Evolutionary conservation across 2,329 filamentous ascomycete genomes (phyloP).

Genomic region (Aspergillus carbonarius): DNA sequence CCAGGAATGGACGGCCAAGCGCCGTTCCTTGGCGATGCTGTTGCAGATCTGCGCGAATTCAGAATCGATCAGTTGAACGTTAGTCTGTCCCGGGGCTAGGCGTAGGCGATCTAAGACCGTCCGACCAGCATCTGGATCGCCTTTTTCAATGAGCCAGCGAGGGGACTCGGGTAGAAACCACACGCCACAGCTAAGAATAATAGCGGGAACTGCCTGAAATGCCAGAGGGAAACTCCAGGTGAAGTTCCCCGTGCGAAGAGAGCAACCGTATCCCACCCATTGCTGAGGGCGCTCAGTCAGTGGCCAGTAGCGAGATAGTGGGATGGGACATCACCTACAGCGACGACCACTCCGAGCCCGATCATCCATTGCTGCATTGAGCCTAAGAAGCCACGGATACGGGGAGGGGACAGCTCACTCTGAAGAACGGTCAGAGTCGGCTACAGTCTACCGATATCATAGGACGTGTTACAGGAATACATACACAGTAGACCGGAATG

Average conservation of each 20-base stretch:
- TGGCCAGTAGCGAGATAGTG: not conserved
- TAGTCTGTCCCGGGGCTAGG: slow-evolving; percentile 20
- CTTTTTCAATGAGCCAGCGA: slow-evolving; percentile 41
- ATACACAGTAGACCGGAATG: slow-evolving; percentile 49
- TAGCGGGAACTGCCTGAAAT: slow-evolving; percentile 41
- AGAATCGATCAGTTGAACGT: slow-evolving; percentile 37
- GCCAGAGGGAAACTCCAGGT: slow-evolving; percentile 38
- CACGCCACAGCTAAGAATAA: slow-evolving; percentile 37
- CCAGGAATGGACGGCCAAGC: slow-evolving; percentile 39
- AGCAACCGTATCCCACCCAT: slow-evolving; percentile 52
- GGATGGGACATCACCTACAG: slow-evolving; percentile 24
- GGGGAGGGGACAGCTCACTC: slow-evolving; percentile 42
- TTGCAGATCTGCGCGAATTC: slow-evolving; percentile 45
- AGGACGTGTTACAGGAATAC: slow-evolving; percentile 6
- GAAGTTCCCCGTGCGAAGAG: slow-evolving; percentile 32
- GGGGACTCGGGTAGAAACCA: slow-evolving; percentile 37
- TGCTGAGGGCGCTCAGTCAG: slow-evolving; percentile 32
- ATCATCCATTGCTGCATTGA: slow-evolving; percentile 50
- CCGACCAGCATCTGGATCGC: slow-evolving; percentile 32
- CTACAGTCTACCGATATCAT: too few species aligned
- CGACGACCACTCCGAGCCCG: slow-evolving; percentile 44
- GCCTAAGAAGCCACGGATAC: slow-evolving; percentile 41
- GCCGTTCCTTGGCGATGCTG: slow-evolving; percentile 39
- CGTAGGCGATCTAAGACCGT: slow-evolving; percentile 32
- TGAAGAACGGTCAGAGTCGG: not conserved